A percentile compares a stretch with the other conserved stretches of the same genome.
Evolutionary conservation across 371 early-diverging fungal species (phyloP).

Genomic region (Saksenaea vasiformis): DNA sequence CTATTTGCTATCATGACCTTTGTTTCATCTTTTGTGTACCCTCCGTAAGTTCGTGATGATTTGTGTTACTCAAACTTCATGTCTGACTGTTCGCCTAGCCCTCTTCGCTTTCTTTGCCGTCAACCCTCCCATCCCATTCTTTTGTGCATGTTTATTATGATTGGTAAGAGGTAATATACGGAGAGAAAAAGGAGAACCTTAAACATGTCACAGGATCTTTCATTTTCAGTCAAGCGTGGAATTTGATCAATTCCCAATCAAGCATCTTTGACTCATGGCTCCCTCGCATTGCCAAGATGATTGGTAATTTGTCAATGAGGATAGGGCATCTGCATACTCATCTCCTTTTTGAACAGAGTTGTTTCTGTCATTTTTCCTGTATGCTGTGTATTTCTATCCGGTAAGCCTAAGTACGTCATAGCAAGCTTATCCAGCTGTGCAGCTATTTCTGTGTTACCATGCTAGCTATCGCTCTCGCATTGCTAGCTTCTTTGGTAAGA

Average conservation of each 20-base stretch:
- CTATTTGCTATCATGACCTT: slow-evolving; percentile 37
- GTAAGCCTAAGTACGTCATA: slow-evolving; percentile 12
- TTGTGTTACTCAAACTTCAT: background rate
- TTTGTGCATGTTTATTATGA: slow-evolving; percentile 42
- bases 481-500: slow-evolving; percentile 38
- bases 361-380: slow-evolving; percentile 51
- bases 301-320: slow-evolving; percentile 28
- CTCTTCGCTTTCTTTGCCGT: slow-evolving; percentile 46
- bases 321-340: too few relatives aligned
- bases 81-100: slow-evolving; percentile 17
- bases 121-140: slow-evolving; percentile 44
- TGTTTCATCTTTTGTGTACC: slow-evolving; percentile 31
- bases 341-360: slow-evolving; percentile 29
- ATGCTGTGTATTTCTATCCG: slow-evolving; percentile 55
- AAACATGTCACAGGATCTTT: slow-evolving; percentile 36
- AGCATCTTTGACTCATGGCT: slow-evolving; percentile 49
- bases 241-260: slow-evolving; percentile 43
- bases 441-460: slow-evolving; percentile 47
- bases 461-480: slow-evolving; percentile 43
- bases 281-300: slow-evolving; percentile 43
- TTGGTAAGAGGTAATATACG: slow-evolving; percentile 29
- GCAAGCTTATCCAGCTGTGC: background rate
- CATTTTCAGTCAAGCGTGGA: slow-evolving; percentile 54
- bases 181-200: background rate
- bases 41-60: slow-evolving; percentile 29